These are phyloP conservation scores for Fusarium foetens DNA, from an alignment of 2,329 filamentous ascomycete genomes.

Conservation along the genomic window DNA sequence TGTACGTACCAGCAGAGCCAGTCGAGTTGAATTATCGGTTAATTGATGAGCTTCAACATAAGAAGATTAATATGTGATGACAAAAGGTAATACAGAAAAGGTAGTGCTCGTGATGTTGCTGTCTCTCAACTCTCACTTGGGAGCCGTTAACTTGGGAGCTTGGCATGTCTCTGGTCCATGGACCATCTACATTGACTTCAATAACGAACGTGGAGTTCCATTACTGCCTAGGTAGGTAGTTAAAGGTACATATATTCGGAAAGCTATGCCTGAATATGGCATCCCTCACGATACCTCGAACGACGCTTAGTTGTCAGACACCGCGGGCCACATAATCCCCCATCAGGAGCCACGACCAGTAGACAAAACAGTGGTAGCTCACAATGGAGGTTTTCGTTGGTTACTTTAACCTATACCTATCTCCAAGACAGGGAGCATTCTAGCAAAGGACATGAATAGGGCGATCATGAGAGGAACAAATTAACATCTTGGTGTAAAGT, in stretches of 20 bases:
- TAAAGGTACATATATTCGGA: neutral
- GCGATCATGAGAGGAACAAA: neutral
- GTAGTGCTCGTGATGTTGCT: neutral
- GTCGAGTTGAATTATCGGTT: neutral
- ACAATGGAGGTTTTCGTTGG: neutral
- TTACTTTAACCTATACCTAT: neutral
- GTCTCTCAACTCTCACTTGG: neutral
- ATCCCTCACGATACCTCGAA: neutral
- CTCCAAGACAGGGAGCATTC: neutral
- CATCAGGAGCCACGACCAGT: neutral
- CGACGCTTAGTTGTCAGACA: neutral
- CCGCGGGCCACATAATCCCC: neutral
- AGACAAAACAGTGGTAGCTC: neutral
- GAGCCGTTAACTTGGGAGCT: neutral
- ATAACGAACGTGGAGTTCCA: neutral
- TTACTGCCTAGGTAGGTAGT: neutral
- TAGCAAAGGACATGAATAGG: neutral
- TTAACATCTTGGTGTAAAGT: neutral
- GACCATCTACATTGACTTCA: neutral
- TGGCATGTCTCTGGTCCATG: neutral
- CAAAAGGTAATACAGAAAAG: neutral
- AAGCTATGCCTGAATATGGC: neutral
- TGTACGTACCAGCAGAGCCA: constrained; percentile 2
- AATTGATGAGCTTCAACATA: neutral
- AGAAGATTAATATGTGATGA: neutral